Percentiles rank a stretch among this genome's conserved stretches.
Evolutionary conservation across 306 rosid genomes (phyloP).

Genomic region (Ormosia semicastrata): DNA sequence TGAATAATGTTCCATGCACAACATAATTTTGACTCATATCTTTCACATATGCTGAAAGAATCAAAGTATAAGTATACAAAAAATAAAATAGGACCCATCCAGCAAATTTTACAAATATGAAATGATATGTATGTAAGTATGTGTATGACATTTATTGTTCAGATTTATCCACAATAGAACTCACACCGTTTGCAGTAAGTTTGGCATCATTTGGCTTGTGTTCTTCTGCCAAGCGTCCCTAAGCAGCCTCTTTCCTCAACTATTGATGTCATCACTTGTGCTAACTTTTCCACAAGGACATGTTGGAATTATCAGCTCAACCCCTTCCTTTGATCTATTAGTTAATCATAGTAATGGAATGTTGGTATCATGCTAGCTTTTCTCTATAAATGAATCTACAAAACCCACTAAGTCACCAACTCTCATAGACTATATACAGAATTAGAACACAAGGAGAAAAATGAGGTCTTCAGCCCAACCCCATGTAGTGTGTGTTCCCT

Average conservation of each 20-base stretch:
- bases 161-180: not conserved
- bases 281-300: not conserved
- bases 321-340: not conserved
- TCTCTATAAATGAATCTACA: not conserved
- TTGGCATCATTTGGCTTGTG: not conserved
- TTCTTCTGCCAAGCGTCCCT: not conserved
- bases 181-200: not conserved
- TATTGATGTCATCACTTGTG: not conserved
- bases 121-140: no score
- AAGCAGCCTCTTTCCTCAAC: not conserved
- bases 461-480: conserved; percentile 11
- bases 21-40: no score
- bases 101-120: no score
- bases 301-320: not conserved
- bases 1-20: no score
- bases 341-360: not conserved
- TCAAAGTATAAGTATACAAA: no score
- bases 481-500: conserved; percentile 36
- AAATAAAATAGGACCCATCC: no score
- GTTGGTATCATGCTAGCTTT: not conserved
- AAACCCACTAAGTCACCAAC: not conserved
- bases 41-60: no score
- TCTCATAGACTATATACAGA: not conserved
- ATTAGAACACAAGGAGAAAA: not conserved
- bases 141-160: no score